Evolutionary conservation across 2,329 filamentous ascomycete genomes (phyloP), one percentile per base, ranked within the genome.

Genomic region (Colletotrichum sp.): DNA sequence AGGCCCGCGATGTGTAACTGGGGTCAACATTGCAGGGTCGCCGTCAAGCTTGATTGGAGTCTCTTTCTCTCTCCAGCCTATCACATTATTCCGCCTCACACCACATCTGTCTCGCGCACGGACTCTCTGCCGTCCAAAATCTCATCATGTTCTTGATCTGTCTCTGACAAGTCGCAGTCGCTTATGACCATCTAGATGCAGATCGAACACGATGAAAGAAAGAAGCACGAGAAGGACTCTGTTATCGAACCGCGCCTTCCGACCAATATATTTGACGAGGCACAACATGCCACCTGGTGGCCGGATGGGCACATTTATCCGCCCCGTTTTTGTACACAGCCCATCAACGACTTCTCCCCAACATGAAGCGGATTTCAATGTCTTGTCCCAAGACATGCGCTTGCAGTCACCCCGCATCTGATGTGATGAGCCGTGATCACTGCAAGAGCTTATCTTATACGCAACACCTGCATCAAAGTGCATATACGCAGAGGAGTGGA

Each of bases 21-120:
- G 72, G 72, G 67, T 71, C 30, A 43, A 48, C 30, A 60, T 15
- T 38, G 48, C 58, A 73, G 56, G 71, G 58, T 16, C n/a, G 26
- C 13, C 15, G n/a, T 32, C 32, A 38, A 62, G 24, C 60, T 52
- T 52, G 30, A 65, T 62, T 73, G 71, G 66, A 36, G 58, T 66
- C 32, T 34, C 21, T 26, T 38, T 68, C 43, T 32, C 7, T 12
- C 32, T 21, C 10, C 28, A 43, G 18, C 72, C 72, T 67, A 75
- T 75, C 68, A 67, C 21, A 18, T 38, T 9, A 30, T 21, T 26
- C 30, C 18, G 38, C 55, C 72, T 67, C 24, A 75, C 72, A 62
- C 72, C 72, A 61, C 30, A 66, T 36, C 21, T 48, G 28, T 66
- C 34, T n/a, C 21, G 61, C 62, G 69, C 69, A 75, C 73, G 62